Conservation (phyloP, 1,284 basidiomycete genomes). For the Veloboletus limbatus region DNA sequence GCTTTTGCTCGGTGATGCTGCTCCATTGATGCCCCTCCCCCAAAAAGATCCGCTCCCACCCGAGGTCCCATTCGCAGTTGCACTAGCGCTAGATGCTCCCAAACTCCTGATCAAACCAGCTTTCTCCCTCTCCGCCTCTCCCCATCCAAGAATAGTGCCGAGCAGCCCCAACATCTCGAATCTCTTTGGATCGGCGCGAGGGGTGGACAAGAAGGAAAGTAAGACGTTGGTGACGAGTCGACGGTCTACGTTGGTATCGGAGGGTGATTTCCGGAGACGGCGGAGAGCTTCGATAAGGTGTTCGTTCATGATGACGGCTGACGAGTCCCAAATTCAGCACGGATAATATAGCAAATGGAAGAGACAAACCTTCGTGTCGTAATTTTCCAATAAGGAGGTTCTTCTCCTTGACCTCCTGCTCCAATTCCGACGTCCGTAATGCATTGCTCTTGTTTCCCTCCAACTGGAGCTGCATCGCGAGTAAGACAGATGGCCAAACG, state of each 20-base stretch:
- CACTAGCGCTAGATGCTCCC: constrained; percentile 48
- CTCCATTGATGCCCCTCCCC: constrained; percentile 36
- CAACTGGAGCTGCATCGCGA: constrained; percentile 52
- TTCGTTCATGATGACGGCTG: constrained; percentile 95
- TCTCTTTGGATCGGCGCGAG: constrained; percentile 88
- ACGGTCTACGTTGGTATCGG: constrained; percentile 88
- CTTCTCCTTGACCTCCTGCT: constrained; percentile 94
- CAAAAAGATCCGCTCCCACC: constrained; percentile 43
- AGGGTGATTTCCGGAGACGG: constrained; percentile 80
- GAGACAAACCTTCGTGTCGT: constrained; percentile 79
- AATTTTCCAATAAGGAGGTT: constrained; percentile 88
- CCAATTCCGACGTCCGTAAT: constrained; percentile 65
- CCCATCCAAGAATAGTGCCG: constrained; percentile 87
- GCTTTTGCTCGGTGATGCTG: constrained; percentile 40
- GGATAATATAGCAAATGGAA: not conserved
- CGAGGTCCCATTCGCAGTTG: constrained; percentile 8
- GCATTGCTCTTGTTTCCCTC: constrained; percentile 71
- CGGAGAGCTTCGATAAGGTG: constrained; percentile 97
- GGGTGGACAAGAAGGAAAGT: constrained; percentile 88
- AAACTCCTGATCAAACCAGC: constrained; percentile 54
- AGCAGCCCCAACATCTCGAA: constrained; percentile 96
- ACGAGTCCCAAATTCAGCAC: not conserved
- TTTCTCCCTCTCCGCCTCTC: constrained; percentile 84
- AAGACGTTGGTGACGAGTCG: constrained; percentile 94
- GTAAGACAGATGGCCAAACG: constrained; percentile 7